Evolutionary conservation across 1,284 basidiomycete species (phyloP).

Genomic region (Phellopilus nigrolimitatus): DNA sequence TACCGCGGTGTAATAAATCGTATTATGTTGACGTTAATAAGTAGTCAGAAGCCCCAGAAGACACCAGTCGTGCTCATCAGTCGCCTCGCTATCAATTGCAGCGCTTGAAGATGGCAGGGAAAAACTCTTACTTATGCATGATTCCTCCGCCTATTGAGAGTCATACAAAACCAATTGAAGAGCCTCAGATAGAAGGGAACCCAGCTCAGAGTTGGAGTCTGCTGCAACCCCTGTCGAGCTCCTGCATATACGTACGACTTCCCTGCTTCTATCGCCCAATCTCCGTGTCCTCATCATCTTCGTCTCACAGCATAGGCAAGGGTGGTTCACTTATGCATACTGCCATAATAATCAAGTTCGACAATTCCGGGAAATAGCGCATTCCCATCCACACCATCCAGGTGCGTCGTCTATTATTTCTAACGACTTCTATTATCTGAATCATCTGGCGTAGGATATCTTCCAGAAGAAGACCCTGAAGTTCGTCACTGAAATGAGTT

Average conservation of each 20-base stretch:
- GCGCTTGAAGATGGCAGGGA: slow-evolving; percentile 64
- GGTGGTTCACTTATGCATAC: slow-evolving; percentile 96
- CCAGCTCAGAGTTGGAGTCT: slow-evolving; percentile 75
- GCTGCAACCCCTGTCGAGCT: slow-evolving; percentile 68
- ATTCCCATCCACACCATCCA: slow-evolving; percentile 58
- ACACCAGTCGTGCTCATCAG: not conserved
- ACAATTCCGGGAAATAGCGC: slow-evolving; percentile 78
- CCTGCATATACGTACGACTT: slow-evolving; percentile 72
- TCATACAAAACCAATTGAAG: slow-evolving; percentile 41
- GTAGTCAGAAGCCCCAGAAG: slow-evolving; percentile 9
- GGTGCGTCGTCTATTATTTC: slow-evolving; percentile 41
- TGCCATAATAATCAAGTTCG: slow-evolving; percentile 87
- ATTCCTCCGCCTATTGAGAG: slow-evolving; percentile 60
- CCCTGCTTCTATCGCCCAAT: slow-evolving; percentile 14
- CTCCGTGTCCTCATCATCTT: slow-evolving; percentile 19
- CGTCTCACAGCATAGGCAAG: slow-evolving; percentile 62
- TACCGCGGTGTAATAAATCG: not conserved
- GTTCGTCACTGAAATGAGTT: slow-evolving; percentile 31
- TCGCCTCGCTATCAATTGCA: slow-evolving; percentile 40
- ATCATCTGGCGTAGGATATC: slow-evolving; percentile 45
- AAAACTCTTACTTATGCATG: slow-evolving; percentile 66
- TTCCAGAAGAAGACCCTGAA: slow-evolving; percentile 76
- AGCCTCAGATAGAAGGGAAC: slow-evolving; percentile 51
- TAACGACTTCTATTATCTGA: slow-evolving; percentile 18
- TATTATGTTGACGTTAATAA: slow-evolving; percentile 4